Evolutionary conservation across 805 yeast genomes (phyloP).

Genomic region (Pichia insulana): DNA sequence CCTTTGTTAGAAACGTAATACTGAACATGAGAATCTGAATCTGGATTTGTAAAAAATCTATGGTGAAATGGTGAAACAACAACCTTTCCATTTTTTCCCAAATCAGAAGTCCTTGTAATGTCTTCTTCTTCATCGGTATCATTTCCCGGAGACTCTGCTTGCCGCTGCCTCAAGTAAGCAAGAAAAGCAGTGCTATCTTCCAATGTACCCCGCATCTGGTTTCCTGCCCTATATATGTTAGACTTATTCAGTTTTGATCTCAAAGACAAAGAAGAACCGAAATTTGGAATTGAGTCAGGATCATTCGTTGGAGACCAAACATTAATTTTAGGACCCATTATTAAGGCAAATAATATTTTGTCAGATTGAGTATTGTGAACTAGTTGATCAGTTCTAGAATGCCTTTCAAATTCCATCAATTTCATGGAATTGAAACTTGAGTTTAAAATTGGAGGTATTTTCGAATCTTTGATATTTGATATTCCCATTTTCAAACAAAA

Average conservation of each 20-base stretch:
- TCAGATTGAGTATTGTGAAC: conserved; percentile 55
- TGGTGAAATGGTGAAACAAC: conserved; percentile 59
- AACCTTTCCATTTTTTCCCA: background rate
- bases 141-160: conserved; percentile 7
- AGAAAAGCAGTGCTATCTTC: conserved; percentile 14
- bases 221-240: background rate
- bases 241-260: conserved; percentile 1
- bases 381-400: conserved; percentile 46
- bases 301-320: conserved; percentile 53
- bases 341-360: conserved; percentile 47
- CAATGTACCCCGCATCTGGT: background rate
- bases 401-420: conserved; percentile 59
- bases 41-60: conserved; percentile 78
- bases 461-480: conserved; percentile 18
- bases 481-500: conserved; percentile 51
- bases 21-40: conserved; percentile 72
- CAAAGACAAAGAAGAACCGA: conserved; percentile 9
- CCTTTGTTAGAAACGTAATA: conserved; percentile 66
- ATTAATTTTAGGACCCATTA: conserved; percentile 64
- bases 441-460: conserved; percentile 27
- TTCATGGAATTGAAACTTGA: conserved; percentile 66
- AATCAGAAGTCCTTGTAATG: no score
- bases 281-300: conserved; percentile 40
- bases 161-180: conserved; percentile 18
- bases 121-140: background rate